These are phyloP conservation scores for Tritrichomonas foetus DNA, from an alignment of 208 protist species.

Conservation along the genomic window DNA sequence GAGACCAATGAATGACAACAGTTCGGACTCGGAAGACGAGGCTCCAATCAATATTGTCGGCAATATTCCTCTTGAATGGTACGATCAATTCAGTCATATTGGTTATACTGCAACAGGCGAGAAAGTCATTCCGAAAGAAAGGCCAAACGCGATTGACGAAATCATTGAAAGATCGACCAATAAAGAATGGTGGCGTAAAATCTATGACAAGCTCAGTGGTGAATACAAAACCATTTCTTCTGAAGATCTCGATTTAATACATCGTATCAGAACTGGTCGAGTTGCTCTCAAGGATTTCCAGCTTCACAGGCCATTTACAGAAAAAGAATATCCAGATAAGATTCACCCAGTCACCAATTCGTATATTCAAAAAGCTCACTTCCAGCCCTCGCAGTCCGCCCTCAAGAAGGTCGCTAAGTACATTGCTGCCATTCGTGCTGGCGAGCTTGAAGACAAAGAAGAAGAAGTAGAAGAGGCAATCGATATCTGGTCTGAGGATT, in stretches of 20 bases:
- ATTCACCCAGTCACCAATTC: neutral
- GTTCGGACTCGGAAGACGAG: conserved; percentile 26
- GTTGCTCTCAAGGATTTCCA: neutral
- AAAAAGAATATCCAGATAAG: conserved; percentile 29
- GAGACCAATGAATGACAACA: neutral
- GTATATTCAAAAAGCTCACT: neutral
- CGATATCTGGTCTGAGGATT: conserved; percentile 29
- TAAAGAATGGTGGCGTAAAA: conserved; percentile 2
- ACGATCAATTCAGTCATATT: conserved; percentile 35
- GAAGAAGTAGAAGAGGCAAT: conserved; percentile 6
- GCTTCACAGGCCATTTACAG: neutral
- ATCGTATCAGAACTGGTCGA: neutral
- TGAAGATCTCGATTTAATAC: conserved; percentile 25
- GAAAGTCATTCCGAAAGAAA: conserved; percentile 37
- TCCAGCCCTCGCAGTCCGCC: neutral
- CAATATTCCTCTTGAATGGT: conserved; percentile 28
- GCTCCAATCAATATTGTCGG: neutral
- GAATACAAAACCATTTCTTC: conserved; percentile 10
- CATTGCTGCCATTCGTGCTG: neutral
- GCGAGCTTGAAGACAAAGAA: neutral
- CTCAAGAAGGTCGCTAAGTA: neutral
- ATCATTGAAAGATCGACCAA: neutral
- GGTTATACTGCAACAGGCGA: neutral
- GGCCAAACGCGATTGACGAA: neutral
- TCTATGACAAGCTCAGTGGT: neutral